A percentile compares a stretch with the other conserved stretches of the same genome.
Conservation (phyloP, 441 rosid species). For the Eruca vesicaria region DNA sequence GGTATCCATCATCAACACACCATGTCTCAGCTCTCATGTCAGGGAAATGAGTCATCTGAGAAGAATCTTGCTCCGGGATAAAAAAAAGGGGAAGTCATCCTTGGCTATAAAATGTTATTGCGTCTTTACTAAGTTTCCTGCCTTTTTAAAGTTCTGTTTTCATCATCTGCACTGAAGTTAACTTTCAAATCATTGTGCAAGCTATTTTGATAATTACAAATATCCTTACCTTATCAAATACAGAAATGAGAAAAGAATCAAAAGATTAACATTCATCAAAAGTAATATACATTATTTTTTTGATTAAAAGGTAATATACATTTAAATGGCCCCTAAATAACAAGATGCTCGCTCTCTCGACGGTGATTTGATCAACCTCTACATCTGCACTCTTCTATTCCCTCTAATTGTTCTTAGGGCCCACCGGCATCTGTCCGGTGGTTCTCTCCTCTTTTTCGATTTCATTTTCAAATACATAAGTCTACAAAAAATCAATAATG, state of each 20-base stretch:
- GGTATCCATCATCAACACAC: conserved; percentile 35
- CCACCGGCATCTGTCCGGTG: too few species aligned
- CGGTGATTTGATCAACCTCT: too few species aligned
- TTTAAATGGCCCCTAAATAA: conserved; percentile 49
- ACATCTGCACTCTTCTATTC: too few species aligned
- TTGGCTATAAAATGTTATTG: conserved; percentile 48
- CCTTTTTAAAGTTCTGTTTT: not conserved
- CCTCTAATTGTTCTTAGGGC: too few species aligned
- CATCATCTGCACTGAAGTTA: not conserved
- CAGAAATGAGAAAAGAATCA: not conserved
- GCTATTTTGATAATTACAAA: not conserved
- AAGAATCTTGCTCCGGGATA: not conserved
- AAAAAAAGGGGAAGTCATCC: conserved; percentile 67
- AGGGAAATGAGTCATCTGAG: conserved; percentile 18
- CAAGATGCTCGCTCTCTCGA: too few species aligned
- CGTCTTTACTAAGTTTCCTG: conserved; percentile 7
- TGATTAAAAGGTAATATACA: too few species aligned
- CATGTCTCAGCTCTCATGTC: conserved; percentile 37
- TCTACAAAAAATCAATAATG: too few species aligned
- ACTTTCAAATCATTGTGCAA: conserved; percentile 3
- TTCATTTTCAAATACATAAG: too few species aligned
- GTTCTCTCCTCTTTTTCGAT: too few species aligned
- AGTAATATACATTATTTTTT: too few species aligned
- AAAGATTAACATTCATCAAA: conserved; percentile 29
- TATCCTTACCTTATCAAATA: not conserved